phyloP scores from a whole-genome alignment of 805 yeast genomes.

The Dipodascus albidus region DNA sequence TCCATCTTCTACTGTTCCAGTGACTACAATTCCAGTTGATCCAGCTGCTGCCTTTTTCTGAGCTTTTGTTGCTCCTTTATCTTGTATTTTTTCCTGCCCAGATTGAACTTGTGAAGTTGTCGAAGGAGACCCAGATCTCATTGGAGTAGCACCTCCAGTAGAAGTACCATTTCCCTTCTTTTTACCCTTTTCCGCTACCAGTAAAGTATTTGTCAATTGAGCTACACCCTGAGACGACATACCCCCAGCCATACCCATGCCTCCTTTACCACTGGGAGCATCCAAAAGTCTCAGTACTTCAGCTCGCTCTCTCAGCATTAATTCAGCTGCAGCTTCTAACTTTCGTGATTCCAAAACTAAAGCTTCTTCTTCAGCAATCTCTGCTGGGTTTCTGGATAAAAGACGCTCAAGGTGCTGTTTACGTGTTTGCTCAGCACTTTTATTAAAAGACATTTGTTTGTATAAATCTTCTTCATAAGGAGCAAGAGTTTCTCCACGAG shows the following conservation, averaged over 20 bases:
- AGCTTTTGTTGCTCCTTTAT: background rate
- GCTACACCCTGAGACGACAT: constrained; percentile 82
- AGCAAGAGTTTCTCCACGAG: constrained; percentile 23
- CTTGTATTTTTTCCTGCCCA: background rate
- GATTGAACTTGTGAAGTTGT: background rate
- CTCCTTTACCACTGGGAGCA: constrained; percentile 61
- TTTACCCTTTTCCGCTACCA: constrained; percentile 54
- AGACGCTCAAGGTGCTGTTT: constrained; percentile 70
- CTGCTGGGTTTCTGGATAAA: constrained; percentile 82
- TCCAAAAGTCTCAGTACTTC: constrained; percentile 69
- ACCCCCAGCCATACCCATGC: constrained; percentile 56
- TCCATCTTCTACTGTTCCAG: constrained; percentile 2
- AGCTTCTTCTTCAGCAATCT: constrained; percentile 95
- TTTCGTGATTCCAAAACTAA: constrained; percentile 85
- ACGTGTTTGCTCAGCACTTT: constrained; percentile 62
- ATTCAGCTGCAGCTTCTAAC: constrained; percentile 85
- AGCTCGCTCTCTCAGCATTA: constrained; percentile 73
- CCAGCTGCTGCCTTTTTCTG: background rate
- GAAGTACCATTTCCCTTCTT: constrained; percentile 13
- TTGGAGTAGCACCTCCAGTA: constrained; percentile 9
- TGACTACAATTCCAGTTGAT: constrained; percentile 7
- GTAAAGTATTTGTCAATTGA: constrained; percentile 68
- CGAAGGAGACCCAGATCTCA: constrained; percentile 24
- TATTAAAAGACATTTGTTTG: constrained; percentile 57
- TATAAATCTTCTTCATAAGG: constrained; percentile 42